Base-by-base conservation (phyloP, 2,329 filamentous ascomycete genomes). In the Neopestalotiopsis rosae region DNA sequence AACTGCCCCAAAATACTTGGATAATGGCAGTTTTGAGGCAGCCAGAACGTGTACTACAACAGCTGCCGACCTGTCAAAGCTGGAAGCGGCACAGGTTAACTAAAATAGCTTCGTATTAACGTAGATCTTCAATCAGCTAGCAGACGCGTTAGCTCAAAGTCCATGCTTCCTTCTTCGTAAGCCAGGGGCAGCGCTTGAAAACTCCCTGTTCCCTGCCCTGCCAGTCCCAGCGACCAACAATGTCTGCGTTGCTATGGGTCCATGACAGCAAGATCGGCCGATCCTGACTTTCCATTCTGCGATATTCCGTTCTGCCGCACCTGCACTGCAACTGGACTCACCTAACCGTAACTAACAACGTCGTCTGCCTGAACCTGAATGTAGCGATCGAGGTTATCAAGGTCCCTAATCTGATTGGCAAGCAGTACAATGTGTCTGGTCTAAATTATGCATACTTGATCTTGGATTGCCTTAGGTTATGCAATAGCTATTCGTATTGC, bases 71-170 rank as follows among this genome's bases (percentile, higher is more conserved):
- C 45, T n/a, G 17, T 52, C 7, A 20, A 52, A 52, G 45, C 45
- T 52, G 45, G 45, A 52, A 52, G 17, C 20, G n/a, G 45, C 45
- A 17, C 20, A 20, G n/a, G 45, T 52, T n/a, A 52, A 52, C 45
- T 52, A 52, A 52, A 52, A 52, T 52, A 52, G 45, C 45, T 52
- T 52, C 45, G 45, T 52, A 10, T 52, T 52, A 52, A 52, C 45
- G 45, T 52, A 52, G 45, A 52, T 24, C 45, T 52, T 10, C 45
- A n/a, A 52, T 20, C 17, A n/a, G 17, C 45, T 52, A 52, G 45
- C n/a, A 52, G 45, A n/a, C 45, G n/a, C 14, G 45, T 52, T 52
- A 52, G 45, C 45, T 52, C 45, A 52, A 52, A 20, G 45, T 52
- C 45, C 45, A 52, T 52, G 45, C 45, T 52, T 17, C 45, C 45